phyloP scores from a whole-genome alignment of 169 alveolate species.

The Plasmodium yoelii region DNA sequence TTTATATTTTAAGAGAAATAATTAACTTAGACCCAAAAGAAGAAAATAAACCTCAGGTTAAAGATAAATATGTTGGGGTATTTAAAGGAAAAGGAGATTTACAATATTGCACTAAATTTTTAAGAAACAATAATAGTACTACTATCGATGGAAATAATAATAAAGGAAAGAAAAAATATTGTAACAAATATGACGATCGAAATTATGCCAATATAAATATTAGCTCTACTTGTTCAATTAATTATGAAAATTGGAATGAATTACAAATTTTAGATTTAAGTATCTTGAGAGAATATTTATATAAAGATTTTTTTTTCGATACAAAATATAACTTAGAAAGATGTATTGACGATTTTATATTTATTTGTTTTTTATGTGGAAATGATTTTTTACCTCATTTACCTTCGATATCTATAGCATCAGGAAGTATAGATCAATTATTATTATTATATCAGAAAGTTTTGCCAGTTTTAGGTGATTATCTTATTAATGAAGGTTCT shows the following conservation, averaged over 20 bases:
- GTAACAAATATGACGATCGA: constrained; percentile 68
- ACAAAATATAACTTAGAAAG: constrained; percentile 92
- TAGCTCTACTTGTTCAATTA: constrained; percentile 3
- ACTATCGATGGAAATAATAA: background rate
- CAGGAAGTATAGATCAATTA: constrained; percentile 98
- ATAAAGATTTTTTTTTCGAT: constrained; percentile 81
- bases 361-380: constrained; percentile 97
- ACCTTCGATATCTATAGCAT: constrained; percentile 94
- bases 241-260: constrained; percentile 85
- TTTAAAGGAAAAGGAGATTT: constrained; percentile 77
- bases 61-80: constrained; percentile 56
- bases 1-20: constrained; percentile 95
- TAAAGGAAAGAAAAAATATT: constrained; percentile 5
- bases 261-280: constrained; percentile 87
- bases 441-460: constrained; percentile 92
- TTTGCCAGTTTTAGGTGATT: constrained; percentile 92
- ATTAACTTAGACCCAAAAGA: constrained; percentile 80
- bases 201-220: constrained; percentile 53
- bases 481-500: constrained; percentile 91
- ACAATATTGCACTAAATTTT: constrained; percentile 55
- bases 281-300: constrained; percentile 87
- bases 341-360: constrained; percentile 96
- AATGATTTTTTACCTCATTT: constrained; percentile 98
- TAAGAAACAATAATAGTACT: background rate
- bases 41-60: constrained; percentile 30